Evolutionary conservation across 768 basidiomycete species (phyloP).

Genomic region (Dioszegia hungarica): DNA sequence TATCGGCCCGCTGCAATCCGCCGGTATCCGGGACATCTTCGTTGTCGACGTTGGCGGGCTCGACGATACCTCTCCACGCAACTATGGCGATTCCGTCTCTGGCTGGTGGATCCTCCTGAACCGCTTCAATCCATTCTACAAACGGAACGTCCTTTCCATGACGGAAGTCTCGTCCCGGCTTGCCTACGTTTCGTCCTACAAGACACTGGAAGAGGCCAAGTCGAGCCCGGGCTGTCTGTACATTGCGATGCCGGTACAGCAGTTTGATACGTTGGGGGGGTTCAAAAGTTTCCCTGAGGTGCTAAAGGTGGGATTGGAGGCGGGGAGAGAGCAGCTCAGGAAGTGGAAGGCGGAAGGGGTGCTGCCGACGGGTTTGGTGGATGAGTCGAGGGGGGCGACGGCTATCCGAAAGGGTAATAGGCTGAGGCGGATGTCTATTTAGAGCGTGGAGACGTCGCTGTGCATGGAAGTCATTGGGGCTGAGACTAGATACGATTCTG

Average conservation of each 20-base stretch:
- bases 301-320: conserved; percentile 70
- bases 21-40: conserved; percentile 84
- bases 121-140: conserved; percentile 49
- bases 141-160: conserved; percentile 44
- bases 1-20: conserved; percentile 85
- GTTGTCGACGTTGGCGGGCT: conserved; percentile 90
- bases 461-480: too few species aligned
- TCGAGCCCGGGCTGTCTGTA: conserved; percentile 81
- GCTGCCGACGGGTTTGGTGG: conserved; percentile 68
- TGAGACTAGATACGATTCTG: too few species aligned
- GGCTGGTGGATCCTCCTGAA: conserved; percentile 95
- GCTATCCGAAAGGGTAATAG: conserved; percentile 12
- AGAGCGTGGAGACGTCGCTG: neutral
- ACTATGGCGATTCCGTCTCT: conserved; percentile 90
- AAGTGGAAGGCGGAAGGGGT: conserved; percentile 77
- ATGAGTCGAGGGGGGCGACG: conserved; percentile 53
- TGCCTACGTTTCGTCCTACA: conserved; percentile 94
- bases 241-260: conserved; percentile 83
- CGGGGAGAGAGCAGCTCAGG: conserved; percentile 65
- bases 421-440: conserved; percentile 23
- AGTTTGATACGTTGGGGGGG: conserved; percentile 82
- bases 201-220: conserved; percentile 93
- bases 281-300: conserved; percentile 87
- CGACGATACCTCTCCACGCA: conserved; percentile 90
- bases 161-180: conserved; percentile 58